Conservation (phyloP, 1,284 basidiomycete genomes). For the Ceratobasidium sp. region DNA sequence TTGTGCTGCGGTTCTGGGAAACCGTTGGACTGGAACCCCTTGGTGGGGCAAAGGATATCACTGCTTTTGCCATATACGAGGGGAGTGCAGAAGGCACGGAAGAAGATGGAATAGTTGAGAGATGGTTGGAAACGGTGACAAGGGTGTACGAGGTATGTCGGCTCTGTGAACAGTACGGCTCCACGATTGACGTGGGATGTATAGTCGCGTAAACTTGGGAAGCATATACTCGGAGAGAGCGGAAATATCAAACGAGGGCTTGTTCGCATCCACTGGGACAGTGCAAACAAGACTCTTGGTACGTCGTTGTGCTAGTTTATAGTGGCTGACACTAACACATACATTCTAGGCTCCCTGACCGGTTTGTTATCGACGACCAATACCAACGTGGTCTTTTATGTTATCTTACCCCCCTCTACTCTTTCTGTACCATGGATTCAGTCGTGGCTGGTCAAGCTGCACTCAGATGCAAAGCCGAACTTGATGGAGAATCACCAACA, state of each 20-base stretch:
- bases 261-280: slow-evolving; percentile 66
- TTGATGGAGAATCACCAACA: slow-evolving; percentile 45
- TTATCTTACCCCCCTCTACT: slow-evolving; percentile 65
- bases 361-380: slow-evolving; percentile 54
- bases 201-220: slow-evolving; percentile 68
- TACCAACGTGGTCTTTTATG: slow-evolving; percentile 66
- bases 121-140: slow-evolving; percentile 65
- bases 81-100: slow-evolving; percentile 54
- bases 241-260: slow-evolving; percentile 61
- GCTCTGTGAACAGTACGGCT: slow-evolving; percentile 1
- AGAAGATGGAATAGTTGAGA: slow-evolving; percentile 56
- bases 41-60: slow-evolving; percentile 71
- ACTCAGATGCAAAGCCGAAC: background rate
- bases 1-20: slow-evolving; percentile 80
- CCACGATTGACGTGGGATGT: background rate
- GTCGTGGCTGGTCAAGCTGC: slow-evolving; percentile 1
- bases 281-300: slow-evolving; percentile 70
- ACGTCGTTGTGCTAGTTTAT: slow-evolving; percentile 43
- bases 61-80: slow-evolving; percentile 72
- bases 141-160: slow-evolving; percentile 63
- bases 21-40: slow-evolving; percentile 77
- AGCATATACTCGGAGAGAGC: slow-evolving; percentile 60
- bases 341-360: slow-evolving; percentile 59
- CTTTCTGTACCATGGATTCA: slow-evolving; percentile 50
- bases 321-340: background rate